These are phyloP conservation scores for Cryphonectria japonica DNA, from an alignment of 2,329 filamentous ascomycete genomes.

Conservation along the genomic window DNA sequence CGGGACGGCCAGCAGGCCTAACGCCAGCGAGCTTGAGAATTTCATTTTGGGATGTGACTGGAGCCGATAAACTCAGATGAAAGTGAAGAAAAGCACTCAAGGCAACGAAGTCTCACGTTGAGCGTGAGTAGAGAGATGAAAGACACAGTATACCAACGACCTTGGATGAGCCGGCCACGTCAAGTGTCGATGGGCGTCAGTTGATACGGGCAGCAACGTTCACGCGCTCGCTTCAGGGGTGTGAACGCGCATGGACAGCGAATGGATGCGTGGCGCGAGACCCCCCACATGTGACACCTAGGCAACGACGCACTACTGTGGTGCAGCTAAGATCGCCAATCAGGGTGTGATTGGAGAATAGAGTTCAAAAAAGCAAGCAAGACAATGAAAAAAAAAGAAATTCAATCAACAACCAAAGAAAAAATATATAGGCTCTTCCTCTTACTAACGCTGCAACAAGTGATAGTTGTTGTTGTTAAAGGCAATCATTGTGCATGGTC, in stretches of 20 bases:
- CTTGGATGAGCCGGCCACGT: slow-evolving; percentile 7
- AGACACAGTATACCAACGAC: background rate
- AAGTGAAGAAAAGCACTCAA: background rate
- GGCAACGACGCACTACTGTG: background rate
- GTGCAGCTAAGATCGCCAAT: background rate
- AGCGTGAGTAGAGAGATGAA: background rate
- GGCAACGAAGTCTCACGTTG: background rate
- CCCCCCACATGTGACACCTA: slow-evolving; percentile 6
- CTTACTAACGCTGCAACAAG: background rate
- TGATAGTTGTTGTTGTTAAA: background rate
- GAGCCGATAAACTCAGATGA: background rate
- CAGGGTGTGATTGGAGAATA: background rate
- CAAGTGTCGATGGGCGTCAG: slow-evolving; percentile 14
- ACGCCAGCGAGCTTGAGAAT: slow-evolving; percentile 34
- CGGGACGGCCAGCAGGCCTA: slow-evolving; percentile 40
- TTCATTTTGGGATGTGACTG: slow-evolving; percentile 35
- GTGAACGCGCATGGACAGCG: slow-evolving; percentile 16
- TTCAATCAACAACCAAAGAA: background rate
- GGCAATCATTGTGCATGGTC: background rate
- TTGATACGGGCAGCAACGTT: slow-evolving; percentile 23
- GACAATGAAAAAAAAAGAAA: background rate
- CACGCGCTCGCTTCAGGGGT: slow-evolving; percentile 10
- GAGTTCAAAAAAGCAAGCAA: background rate
- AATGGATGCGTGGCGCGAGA: slow-evolving; percentile 17
- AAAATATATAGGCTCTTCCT: background rate